A percentile compares a stretch with the other conserved stretches of the same genome.
These are phyloP conservation scores for baker's yeast (Saccharomyces cerevisiae) DNA, from an alignment of 805 yeast species.

Conservation along the genomic window DNA sequence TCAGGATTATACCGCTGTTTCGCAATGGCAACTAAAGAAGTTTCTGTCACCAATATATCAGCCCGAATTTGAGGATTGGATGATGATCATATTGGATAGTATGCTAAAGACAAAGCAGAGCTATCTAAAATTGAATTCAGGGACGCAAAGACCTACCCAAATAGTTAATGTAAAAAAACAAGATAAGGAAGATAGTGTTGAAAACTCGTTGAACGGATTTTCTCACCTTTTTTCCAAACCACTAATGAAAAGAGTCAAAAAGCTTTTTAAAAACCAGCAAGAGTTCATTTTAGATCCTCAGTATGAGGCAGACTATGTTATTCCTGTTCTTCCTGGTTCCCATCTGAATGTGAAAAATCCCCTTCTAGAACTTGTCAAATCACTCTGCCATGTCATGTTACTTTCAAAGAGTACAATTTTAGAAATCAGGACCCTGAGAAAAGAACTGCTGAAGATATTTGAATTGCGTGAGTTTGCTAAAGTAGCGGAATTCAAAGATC, in stretches of 20 bases:
- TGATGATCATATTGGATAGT: conserved; percentile 63
- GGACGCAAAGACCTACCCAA: conserved; percentile 63
- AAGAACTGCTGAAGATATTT: conserved; percentile 61
- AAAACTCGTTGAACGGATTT: conserved; percentile 39
- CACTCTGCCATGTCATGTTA: conserved; percentile 60
- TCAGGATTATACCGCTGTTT: conserved; percentile 35
- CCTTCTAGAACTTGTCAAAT: conserved; percentile 70
- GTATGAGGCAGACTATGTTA: conserved; percentile 53
- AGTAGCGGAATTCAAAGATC: conserved; percentile 64
- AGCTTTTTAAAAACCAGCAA: conserved; percentile 58
- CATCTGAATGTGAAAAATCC: conserved; percentile 56
- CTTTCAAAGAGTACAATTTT: conserved; percentile 55
- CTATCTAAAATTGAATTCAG: conserved; percentile 25
- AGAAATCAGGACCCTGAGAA: conserved; percentile 68
- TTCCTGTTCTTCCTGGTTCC: conserved; percentile 75
- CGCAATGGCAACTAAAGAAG: conserved; percentile 73
- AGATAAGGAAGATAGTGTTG: conserved; percentile 29
- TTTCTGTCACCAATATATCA: conserved; percentile 70
- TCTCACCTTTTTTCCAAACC: conserved; percentile 54
- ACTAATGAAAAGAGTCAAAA: conserved; percentile 55
- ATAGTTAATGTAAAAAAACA: conserved; percentile 40
- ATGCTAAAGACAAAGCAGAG: conserved; percentile 46
- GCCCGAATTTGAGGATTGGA: conserved; percentile 84
- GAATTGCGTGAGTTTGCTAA: conserved; percentile 80
- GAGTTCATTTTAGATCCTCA: conserved; percentile 65